These are phyloP conservation scores for Malus sieversii DNA, from an alignment of 306 rosid species.

Conservation along the genomic window DNA sequence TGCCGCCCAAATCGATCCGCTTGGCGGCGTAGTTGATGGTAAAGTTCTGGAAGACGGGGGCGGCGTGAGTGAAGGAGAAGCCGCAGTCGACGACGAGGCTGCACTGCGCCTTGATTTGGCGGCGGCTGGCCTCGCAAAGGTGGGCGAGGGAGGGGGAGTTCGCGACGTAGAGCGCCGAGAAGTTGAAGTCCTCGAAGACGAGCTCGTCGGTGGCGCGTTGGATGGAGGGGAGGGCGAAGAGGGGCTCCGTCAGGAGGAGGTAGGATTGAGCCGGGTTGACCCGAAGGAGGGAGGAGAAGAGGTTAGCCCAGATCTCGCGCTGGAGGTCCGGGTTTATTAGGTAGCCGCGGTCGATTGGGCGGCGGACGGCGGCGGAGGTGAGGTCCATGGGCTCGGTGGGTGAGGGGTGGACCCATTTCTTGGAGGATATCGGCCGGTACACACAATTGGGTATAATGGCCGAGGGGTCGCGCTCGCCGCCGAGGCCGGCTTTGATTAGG, in stretches of 20 bases:
- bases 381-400: constrained; percentile 55
- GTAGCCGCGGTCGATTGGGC: constrained; percentile 88
- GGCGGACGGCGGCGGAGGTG: constrained; percentile 85
- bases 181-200: constrained; percentile 85
- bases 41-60: constrained; percentile 85
- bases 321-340: constrained; percentile 85
- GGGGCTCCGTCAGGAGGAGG: constrained; percentile 81
- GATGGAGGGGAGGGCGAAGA: constrained; percentile 74
- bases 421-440: constrained; percentile 57
- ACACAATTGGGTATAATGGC: constrained; percentile 70
- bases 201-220: constrained; percentile 77
- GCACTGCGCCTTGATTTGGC: constrained; percentile 64
- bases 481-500: constrained; percentile 69
- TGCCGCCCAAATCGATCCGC: constrained; percentile 85
- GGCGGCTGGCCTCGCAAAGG: constrained; percentile 68
- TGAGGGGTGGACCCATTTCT: constrained; percentile 74
- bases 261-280: constrained; percentile 53
- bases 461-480: constrained; percentile 73
- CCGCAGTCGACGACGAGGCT: constrained; percentile 93
- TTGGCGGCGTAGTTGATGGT: constrained; percentile 62
- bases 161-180: constrained; percentile 57
- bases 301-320: constrained; percentile 89
- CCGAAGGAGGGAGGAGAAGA: constrained; percentile 64
- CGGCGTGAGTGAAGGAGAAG: constrained; percentile 82
- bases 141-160: constrained; percentile 71